A percentile compares a stretch with the other conserved stretches of the same genome.
phyloP scores from a whole-genome alignment of 495 filamentous ascomycete species.

The Lichenothelia convexa region DNA sequence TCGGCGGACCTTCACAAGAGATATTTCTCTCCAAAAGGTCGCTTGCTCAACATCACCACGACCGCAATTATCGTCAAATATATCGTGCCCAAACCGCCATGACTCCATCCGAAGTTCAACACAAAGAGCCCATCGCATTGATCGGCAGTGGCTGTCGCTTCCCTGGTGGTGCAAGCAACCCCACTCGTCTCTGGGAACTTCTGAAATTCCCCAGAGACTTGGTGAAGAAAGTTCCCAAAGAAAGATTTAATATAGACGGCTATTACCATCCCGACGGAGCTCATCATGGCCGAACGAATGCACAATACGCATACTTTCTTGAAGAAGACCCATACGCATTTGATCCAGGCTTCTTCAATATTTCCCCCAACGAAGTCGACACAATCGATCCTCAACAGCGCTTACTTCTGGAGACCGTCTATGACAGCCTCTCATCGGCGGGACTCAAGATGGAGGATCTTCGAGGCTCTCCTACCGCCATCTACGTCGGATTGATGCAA shows the following conservation, averaged over 20 bases:
- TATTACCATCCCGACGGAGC: constrained; percentile 11
- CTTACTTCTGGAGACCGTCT: constrained; percentile 1
- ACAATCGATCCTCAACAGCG: constrained; percentile 2
- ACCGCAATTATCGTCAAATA: no score
- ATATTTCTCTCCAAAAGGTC: no score
- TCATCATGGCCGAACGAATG: background rate
- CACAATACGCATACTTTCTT: background rate
- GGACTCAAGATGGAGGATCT: background rate
- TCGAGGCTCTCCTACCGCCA: background rate
- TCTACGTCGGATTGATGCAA: background rate
- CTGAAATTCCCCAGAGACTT: background rate
- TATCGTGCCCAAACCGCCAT: no score
- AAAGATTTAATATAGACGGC: constrained; percentile 14
- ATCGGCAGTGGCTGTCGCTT: no score
- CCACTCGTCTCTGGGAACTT: constrained; percentile 1
- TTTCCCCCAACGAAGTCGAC: constrained; percentile 1
- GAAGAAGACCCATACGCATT: constrained; percentile 1
- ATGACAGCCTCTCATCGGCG: background rate
- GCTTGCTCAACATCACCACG: no score
- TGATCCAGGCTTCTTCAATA: constrained; percentile 2
- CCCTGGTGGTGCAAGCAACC: no score
- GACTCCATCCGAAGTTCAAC: no score
- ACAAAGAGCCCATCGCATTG: no score
- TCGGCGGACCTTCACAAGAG: no score
- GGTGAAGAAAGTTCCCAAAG: background rate